A percentile compares a stretch with the other conserved stretches of the same genome.
Evolutionary conservation across 2,329 filamentous ascomycete genomes (phyloP).

Genomic region (Bipolaris bicolor): DNA sequence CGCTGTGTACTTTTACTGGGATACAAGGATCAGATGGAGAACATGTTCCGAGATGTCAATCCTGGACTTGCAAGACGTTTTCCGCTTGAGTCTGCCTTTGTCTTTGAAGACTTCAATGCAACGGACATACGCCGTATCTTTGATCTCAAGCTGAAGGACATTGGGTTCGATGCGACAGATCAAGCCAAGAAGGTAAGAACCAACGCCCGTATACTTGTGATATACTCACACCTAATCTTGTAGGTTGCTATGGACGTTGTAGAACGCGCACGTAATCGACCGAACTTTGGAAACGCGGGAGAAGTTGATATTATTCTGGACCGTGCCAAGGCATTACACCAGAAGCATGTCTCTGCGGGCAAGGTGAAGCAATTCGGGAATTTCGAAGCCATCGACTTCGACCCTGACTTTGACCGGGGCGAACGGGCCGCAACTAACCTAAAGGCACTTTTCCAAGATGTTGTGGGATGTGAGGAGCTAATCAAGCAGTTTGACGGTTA

Average conservation of each 20-base stretch:
- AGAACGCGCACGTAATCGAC: slow-evolving; percentile 64
- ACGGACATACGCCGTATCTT: slow-evolving; percentile 65
- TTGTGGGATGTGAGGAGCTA: slow-evolving; percentile 64
- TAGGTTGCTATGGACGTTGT: slow-evolving; percentile 64
- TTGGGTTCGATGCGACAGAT: slow-evolving; percentile 60
- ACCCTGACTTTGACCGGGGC: slow-evolving; percentile 63
- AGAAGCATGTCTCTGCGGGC: slow-evolving; percentile 50
- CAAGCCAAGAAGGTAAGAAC: slow-evolving; percentile 52
- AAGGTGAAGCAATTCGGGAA: slow-evolving; percentile 33
- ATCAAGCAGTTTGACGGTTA: slow-evolving; percentile 62
- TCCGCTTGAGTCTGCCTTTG: slow-evolving; percentile 66
- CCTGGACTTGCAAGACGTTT: slow-evolving; percentile 72
- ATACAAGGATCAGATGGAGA: slow-evolving; percentile 71
- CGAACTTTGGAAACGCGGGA: slow-evolving; percentile 74
- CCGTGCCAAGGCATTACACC: slow-evolving; percentile 60
- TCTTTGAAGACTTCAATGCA: slow-evolving; percentile 71
- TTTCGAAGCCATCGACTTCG: slow-evolving; percentile 61
- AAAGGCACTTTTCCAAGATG: slow-evolving; percentile 61
- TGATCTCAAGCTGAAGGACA: slow-evolving; percentile 65
- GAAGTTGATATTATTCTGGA: slow-evolving; percentile 74
- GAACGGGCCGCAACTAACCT: slow-evolving; percentile 55
- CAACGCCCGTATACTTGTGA: too few species aligned
- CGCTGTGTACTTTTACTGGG: slow-evolving; percentile 74
- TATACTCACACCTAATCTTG: background rate
- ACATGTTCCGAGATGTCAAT: slow-evolving; percentile 77